phyloP scores from a whole-genome alignment of 1,139 yeast genomes.

The Schwanniomyces etchellsii region DNA sequence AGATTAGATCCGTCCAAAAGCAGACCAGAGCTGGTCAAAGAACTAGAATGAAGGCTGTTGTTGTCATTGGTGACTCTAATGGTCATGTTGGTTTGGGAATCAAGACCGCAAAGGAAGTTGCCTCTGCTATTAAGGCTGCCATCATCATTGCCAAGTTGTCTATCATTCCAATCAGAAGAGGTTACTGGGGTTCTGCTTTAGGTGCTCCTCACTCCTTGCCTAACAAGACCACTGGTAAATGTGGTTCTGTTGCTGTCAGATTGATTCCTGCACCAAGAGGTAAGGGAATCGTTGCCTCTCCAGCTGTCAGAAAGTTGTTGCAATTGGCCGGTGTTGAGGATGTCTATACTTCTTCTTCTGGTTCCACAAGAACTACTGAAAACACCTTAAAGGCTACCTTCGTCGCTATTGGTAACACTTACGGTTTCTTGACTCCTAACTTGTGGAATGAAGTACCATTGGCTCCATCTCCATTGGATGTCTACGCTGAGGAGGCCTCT shows the following conservation, averaged over 20 bases:
- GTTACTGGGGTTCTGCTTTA: constrained; percentile 99
- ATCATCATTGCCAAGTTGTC: constrained; percentile 98
- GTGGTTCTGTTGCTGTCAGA: constrained; percentile 98
- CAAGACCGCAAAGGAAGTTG: constrained; percentile 99
- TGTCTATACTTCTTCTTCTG: constrained; percentile 97
- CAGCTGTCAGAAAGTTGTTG: constrained; percentile 97
- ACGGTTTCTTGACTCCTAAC: constrained; percentile 99
- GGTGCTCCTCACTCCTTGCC: constrained; percentile 99
- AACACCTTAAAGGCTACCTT: constrained; percentile 99
- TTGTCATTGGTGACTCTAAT: constrained; percentile 98
- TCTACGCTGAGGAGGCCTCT: constrained; percentile 81
- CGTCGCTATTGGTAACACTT: constrained; percentile 99
- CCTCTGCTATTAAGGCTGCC: constrained; percentile 99
- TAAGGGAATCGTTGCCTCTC: constrained; percentile 99
- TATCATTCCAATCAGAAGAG: constrained; percentile 99
- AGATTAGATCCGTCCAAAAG: constrained; percentile 99
- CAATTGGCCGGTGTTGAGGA: constrained; percentile 99
- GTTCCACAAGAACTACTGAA: constrained; percentile 99
- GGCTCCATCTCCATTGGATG: constrained; percentile 90
- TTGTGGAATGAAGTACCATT: constrained; percentile 88
- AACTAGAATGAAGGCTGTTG: constrained; percentile 99
- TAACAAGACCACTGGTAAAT: constrained; percentile 97
- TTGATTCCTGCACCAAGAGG: constrained; percentile 99
- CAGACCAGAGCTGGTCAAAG: constrained; percentile 99
- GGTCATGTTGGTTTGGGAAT: constrained; percentile 99